A percentile compares a stretch with the other conserved stretches of the same genome.
phyloP scores from a whole-genome alignment of 176 grass and related monocot species.

The Poa annua region DNA sequence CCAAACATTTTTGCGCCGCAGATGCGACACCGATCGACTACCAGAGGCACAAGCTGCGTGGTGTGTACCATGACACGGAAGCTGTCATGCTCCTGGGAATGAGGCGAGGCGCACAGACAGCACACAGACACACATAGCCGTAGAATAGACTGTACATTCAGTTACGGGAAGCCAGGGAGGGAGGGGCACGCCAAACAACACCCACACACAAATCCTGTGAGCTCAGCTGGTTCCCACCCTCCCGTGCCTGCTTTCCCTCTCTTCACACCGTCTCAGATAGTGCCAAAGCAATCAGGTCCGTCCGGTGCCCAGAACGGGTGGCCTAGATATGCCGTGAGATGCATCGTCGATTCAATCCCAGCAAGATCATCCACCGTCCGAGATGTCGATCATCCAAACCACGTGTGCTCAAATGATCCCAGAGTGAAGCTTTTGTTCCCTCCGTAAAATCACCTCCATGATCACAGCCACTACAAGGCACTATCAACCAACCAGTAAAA shows the following conservation, averaged over 20 bases:
- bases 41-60: too few species aligned
- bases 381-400: neutral
- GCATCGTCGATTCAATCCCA: neutral
- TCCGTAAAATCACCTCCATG: neutral
- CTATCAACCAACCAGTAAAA: neutral
- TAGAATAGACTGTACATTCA: neutral
- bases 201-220: slow-evolving; percentile 47
- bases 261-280: neutral
- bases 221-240: neutral
- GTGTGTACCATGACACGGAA: neutral
- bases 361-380: neutral
- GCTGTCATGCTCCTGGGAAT: neutral
- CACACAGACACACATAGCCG: neutral
- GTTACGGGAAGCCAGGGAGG: slow-evolving; percentile 20
- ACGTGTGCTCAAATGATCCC: neutral
- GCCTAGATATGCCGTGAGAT: neutral
- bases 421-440: neutral
- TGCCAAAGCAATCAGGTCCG: slow-evolving; percentile 16
- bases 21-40: too few species aligned
- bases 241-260: neutral
- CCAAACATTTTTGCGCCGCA: too few species aligned
- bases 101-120: neutral
- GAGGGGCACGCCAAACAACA: neutral
- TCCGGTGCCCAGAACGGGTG: neutral
- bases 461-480: neutral